Evolutionary conservation across 2,329 filamentous ascomycete genomes (phyloP).

Genomic region (Fusarium sp.): DNA sequence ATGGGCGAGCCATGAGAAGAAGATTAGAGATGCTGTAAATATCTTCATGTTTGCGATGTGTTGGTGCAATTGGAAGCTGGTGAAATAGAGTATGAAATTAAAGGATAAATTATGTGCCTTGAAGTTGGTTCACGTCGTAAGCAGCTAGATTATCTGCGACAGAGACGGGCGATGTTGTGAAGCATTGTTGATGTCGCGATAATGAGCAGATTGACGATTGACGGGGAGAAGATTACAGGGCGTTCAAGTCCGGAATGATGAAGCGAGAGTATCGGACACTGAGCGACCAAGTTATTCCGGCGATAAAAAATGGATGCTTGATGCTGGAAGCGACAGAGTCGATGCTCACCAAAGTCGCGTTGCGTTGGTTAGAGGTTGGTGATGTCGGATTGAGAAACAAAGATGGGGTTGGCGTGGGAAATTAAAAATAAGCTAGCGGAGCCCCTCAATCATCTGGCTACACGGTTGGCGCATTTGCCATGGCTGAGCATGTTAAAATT

Average conservation of each 20-base stretch:
- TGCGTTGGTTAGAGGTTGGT: background rate
- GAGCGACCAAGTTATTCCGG: background rate
- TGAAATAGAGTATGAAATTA: no score
- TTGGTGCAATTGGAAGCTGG: background rate
- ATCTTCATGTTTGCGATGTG: conserved; percentile 20
- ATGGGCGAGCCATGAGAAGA: conserved; percentile 24
- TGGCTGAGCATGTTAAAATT: background rate
- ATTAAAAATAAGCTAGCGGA: conserved; percentile 5
- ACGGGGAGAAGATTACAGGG: background rate
- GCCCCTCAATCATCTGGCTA: background rate
- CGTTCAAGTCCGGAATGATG: background rate
- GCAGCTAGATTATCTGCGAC: background rate
- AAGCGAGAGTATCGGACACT: conserved; percentile 10
- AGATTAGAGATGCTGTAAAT: conserved; percentile 7
- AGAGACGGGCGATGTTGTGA: background rate
- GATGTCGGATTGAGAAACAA: conserved; percentile 5
- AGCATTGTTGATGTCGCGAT: conserved; percentile 13
- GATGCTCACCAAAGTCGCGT: background rate
- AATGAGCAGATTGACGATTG: background rate
- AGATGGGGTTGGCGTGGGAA: background rate
- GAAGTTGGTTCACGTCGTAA: background rate
- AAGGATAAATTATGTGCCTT: no score
- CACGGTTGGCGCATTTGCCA: background rate
- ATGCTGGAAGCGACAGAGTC: background rate
- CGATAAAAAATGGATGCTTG: background rate